Percentiles rank a stretch among this genome's conserved stretches.
Evolutionary conservation across 176 grass and related monocot genomes (phyloP).

Genomic region (Poa pratensis): DNA sequence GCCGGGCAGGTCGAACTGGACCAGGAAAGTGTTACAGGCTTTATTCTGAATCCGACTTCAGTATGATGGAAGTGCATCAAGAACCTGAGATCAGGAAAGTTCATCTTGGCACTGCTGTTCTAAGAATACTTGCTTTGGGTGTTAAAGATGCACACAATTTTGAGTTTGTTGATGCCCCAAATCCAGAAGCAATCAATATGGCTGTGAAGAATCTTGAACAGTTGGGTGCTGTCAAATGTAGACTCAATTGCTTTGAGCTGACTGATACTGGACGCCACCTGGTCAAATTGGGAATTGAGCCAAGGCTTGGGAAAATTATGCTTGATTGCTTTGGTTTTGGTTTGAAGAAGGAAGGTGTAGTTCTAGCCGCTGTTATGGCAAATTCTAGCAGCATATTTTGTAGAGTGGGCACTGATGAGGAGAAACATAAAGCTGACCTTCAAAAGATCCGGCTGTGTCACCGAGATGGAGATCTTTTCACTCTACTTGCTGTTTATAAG

Average conservation of each 20-base stretch:
- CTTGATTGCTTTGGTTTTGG: slow-evolving; percentile 72
- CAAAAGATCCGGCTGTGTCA: slow-evolving; percentile 88
- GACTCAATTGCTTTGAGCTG: slow-evolving; percentile 58
- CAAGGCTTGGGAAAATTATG: slow-evolving; percentile 93
- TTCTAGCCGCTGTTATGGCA: slow-evolving; percentile 92
- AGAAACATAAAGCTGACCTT: slow-evolving; percentile 85
- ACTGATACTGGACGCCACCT: slow-evolving; percentile 66
- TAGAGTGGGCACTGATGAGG: slow-evolving; percentile 83
- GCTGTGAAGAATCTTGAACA: slow-evolving; percentile 81
- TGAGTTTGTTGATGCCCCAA: slow-evolving; percentile 94
- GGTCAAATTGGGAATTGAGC: slow-evolving; percentile 88
- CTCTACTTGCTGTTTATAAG: slow-evolving; percentile 93
- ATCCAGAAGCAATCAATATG: slow-evolving; percentile 68
- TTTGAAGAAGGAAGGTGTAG: slow-evolving; percentile 83
- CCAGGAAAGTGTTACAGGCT: slow-evolving; percentile 91
- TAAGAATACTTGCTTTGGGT: slow-evolving; percentile 88
- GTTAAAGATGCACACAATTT: slow-evolving; percentile 67
- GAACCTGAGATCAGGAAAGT: slow-evolving; percentile 97
- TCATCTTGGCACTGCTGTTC: slow-evolving; percentile 82
- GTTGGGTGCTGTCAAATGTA: slow-evolving; percentile 70
- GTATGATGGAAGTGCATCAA: slow-evolving; percentile 86
- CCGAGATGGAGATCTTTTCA: slow-evolving; percentile 87
- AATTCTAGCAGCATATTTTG: slow-evolving; percentile 98
- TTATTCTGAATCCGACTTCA: slow-evolving; percentile 81
- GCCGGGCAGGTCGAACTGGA: slow-evolving; percentile 78